phyloP scores from a whole-genome alignment of 2,329 filamentous ascomycete species.

The Fusarium chuoi region DNA sequence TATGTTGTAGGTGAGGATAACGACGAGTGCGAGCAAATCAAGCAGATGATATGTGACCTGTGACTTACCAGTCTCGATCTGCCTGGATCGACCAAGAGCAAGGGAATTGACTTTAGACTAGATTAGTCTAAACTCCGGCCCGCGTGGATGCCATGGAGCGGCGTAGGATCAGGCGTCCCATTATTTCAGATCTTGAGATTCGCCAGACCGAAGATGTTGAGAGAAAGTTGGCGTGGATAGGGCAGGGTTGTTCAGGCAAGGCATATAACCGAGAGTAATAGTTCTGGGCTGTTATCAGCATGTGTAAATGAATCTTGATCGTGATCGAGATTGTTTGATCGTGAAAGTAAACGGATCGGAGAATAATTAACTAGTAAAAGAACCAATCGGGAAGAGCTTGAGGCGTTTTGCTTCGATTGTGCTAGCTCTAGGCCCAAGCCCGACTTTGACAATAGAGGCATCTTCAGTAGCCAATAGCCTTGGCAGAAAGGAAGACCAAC shows the following conservation, averaged over 20 bases:
- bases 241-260: neutral
- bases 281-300: neutral
- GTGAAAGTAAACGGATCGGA: neutral
- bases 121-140: neutral
- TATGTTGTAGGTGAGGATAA: neutral
- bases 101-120: neutral
- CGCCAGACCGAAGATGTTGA: neutral
- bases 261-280: neutral
- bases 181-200: neutral
- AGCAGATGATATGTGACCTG: slow-evolving; percentile 1
- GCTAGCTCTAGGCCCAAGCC: neutral
- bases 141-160: neutral
- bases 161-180: neutral
- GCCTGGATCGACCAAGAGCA: neutral
- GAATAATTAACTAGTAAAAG: neutral
- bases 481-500: neutral
- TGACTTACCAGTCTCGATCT: neutral
- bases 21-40: neutral
- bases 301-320: neutral
- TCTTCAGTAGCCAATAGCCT: neutral
- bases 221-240: neutral
- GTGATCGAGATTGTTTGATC: neutral
- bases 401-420: neutral
- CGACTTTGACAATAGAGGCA: neutral
- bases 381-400: neutral